phyloP scores from a whole-genome alignment of 1,139 yeast genomes.

The Eremothecium cymbalariae region DNA sequence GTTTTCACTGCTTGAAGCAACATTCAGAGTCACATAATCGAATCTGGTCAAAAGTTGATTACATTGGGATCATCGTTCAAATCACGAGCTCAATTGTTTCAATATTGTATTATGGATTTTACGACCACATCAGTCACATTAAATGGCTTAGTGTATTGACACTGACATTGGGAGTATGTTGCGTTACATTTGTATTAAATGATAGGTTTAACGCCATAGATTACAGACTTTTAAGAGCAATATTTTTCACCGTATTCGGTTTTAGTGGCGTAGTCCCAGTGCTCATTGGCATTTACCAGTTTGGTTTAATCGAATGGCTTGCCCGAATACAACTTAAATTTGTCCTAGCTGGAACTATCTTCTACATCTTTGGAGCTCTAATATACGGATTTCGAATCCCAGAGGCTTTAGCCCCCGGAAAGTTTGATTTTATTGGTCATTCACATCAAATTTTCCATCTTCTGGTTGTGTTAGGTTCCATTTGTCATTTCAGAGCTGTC shows the following conservation, averaged over 20 bases:
- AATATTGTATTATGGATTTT: conserved; percentile 57
- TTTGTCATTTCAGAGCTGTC: conserved; percentile 65
- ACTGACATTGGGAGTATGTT: conserved; percentile 47
- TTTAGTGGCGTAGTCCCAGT: conserved; percentile 75
- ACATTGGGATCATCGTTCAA: conserved; percentile 74
- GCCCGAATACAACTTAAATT: conserved; percentile 49
- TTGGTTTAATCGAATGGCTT: conserved; percentile 41
- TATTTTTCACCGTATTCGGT: conserved; percentile 74
- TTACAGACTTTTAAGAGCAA: conserved; percentile 70
- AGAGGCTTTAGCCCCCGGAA: conserved; percentile 62
- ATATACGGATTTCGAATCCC: conserved; percentile 76
- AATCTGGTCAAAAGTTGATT: conserved; percentile 71
- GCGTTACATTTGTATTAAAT: conserved; percentile 58
- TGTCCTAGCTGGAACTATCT: conserved; percentile 58
- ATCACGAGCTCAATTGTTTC: conserved; percentile 73
- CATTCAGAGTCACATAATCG: conserved; percentile 55
- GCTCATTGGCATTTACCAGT: conserved; percentile 40
- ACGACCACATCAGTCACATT: conserved; percentile 42
- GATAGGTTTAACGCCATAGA: conserved; percentile 57
- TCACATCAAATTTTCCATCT: conserved; percentile 87
- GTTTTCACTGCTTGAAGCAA: conserved; percentile 69
- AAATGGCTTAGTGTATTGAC: conserved; percentile 44
- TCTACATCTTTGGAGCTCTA: conserved; percentile 70
- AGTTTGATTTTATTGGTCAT: conserved; percentile 64
- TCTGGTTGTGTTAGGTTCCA: conserved; percentile 73